Conservation (phyloP, 1,139 yeast species). For the Keqinozyma sinolaborantium region DNA sequence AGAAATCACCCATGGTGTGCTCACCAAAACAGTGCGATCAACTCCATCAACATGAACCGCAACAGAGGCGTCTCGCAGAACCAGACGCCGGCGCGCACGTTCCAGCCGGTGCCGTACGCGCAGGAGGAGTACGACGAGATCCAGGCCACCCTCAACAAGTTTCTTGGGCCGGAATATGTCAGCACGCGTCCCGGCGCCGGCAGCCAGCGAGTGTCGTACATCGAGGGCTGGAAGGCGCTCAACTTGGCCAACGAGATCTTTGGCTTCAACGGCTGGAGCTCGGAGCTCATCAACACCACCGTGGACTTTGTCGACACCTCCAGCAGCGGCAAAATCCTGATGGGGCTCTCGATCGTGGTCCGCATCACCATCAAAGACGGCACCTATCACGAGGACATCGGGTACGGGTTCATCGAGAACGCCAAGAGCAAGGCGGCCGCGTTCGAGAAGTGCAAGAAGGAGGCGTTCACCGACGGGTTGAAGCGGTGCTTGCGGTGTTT, state of each 20-base stretch:
- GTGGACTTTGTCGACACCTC: slow-evolving; percentile 73
- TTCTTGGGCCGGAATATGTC: slow-evolving; percentile 87
- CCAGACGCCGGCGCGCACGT: slow-evolving; percentile 11
- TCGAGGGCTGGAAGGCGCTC: slow-evolving; percentile 81
- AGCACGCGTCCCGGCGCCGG: slow-evolving; percentile 81
- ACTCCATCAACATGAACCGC: no score
- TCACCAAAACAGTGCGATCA: no score
- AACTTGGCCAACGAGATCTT: slow-evolving; percentile 76
- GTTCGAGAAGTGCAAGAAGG: slow-evolving; percentile 77
- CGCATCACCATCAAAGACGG: slow-evolving; percentile 73
- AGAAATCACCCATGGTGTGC: no score
- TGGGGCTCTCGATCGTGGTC: slow-evolving; percentile 71
- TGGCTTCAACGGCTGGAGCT: slow-evolving; percentile 81
- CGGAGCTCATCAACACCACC: slow-evolving; percentile 60
- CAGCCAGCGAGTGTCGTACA: slow-evolving; percentile 61
- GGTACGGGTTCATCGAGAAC: slow-evolving; percentile 76
- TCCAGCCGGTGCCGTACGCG: slow-evolving; percentile 30
- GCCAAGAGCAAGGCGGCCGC: slow-evolving; percentile 70
- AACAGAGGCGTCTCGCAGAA: slow-evolving; percentile 9
- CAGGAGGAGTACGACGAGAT: slow-evolving; percentile 38
- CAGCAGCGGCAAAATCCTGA: slow-evolving; percentile 48
- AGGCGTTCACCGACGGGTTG: slow-evolving; percentile 78
- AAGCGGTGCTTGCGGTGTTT: slow-evolving; percentile 74
- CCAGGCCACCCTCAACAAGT: slow-evolving; percentile 48
- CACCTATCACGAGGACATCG: slow-evolving; percentile 75